Evolutionary conservation across 306 rosid genomes (phyloP).

Genomic region (Glycine tomentella): DNA sequence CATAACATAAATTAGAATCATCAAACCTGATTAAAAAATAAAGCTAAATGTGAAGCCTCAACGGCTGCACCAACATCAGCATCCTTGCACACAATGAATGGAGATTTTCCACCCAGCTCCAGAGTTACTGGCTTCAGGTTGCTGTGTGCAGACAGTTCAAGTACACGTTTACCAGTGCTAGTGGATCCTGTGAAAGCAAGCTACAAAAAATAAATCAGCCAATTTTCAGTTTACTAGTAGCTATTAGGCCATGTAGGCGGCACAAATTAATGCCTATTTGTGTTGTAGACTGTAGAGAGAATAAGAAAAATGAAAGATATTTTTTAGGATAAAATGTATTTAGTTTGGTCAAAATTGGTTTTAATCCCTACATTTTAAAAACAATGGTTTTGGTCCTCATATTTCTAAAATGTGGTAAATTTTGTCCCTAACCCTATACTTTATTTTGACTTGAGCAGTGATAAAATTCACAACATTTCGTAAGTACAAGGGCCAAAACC

Average conservation of each 20-base stretch:
- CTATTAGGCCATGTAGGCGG: no score
- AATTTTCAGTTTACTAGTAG: no score
- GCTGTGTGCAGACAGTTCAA: conserved; percentile 66
- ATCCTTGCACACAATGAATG: conserved; percentile 76
- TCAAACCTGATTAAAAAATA: conserved; percentile 79
- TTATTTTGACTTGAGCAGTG: no score
- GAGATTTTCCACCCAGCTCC: conserved; percentile 89
- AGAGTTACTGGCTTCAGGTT: conserved; percentile 78
- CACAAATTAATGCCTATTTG: not conserved
- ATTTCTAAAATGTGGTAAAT: no score
- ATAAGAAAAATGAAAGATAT: conserved; percentile 2
- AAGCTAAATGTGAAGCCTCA: conserved; percentile 73
- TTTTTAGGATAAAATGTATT: not conserved
- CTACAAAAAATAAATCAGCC: conserved; percentile 50
- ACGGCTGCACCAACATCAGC: conserved; percentile 83
- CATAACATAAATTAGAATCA: conserved; percentile 7
- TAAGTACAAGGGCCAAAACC: no score
- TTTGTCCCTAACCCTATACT: no score
- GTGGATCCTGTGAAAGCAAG: conserved; percentile 86
- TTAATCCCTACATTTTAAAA: no score
- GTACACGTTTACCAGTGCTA: conserved; percentile 64
- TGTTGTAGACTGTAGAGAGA: not conserved
- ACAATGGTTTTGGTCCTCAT: no score
- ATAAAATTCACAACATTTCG: no score
- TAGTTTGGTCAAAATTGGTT: no score